Conservation (phyloP, 2,329 filamentous ascomycete genomes). For the Sclerotinia nivalis region DNA sequence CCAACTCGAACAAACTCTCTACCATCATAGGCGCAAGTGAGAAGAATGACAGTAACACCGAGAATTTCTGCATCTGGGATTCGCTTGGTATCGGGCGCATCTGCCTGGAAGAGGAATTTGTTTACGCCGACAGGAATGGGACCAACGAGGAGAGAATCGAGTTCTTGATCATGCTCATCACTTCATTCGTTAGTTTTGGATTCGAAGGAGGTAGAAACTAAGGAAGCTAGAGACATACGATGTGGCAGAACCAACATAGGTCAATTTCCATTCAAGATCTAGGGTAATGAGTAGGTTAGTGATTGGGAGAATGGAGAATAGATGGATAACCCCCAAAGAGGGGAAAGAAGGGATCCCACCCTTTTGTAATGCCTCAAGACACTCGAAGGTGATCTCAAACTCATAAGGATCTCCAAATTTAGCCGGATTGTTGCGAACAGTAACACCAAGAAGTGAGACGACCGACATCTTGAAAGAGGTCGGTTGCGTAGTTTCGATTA, state of each 20-base stretch:
- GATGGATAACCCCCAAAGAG: constrained; percentile 2
- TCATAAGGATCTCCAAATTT: constrained; percentile 90
- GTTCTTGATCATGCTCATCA: constrained; percentile 90
- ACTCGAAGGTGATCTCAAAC: constrained; percentile 99
- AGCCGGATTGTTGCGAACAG: constrained; percentile 96
- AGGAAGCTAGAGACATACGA: constrained; percentile 62
- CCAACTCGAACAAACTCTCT: constrained; percentile 97
- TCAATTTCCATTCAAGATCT: constrained; percentile 99
- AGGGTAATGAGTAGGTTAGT: constrained; percentile 31
- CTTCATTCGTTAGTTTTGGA: constrained; percentile 31
- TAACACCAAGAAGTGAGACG: constrained; percentile 91
- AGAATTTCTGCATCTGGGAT: constrained; percentile 95
- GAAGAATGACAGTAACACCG: constrained; percentile 92
- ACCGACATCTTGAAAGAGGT: constrained; percentile 72
- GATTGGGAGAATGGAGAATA: background rate
- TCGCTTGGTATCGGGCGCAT: constrained; percentile 82
- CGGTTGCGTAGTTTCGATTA: background rate
- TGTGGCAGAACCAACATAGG: constrained; percentile 96
- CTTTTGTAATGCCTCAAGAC: constrained; percentile 90
- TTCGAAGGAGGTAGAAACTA: background rate
- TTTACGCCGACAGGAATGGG: constrained; percentile 98
- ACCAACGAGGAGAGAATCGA: constrained; percentile 93
- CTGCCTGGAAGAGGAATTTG: constrained; percentile 97
- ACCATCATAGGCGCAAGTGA: constrained; percentile 94
- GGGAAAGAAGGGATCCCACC: constrained; percentile 52